Base-by-base conservation (phyloP, 2,329 filamentous ascomycete genomes). In the Apiospora saccharicola region DNA sequence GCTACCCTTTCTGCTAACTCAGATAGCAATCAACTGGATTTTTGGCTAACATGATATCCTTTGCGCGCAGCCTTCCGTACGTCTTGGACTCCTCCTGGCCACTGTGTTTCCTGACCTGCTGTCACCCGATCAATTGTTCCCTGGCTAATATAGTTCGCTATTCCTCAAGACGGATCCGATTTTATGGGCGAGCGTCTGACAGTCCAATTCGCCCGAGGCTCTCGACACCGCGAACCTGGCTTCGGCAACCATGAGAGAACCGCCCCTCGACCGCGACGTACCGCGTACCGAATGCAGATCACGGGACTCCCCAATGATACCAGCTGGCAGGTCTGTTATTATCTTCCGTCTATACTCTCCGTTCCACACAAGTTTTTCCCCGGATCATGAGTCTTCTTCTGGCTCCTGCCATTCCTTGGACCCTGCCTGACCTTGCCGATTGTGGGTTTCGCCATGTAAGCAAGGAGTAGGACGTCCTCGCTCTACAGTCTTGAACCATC, bases 261-360 rank as follows among this genome's bases (percentile, higher is more conserved):
- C 71, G 85, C 88, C 75, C 89, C 90, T 76, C 94, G 96, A 81
- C 96, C 96, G 76, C 93, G 96, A 81, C 95, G 96, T 83, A 99
- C 96, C 78, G 92, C 95, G 78, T 95, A 95, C 85, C 93, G 96
- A 83, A 98, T 99, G 96, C 93, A 96, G 85, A 97, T 99, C 81
- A 93, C 94, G 88, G 96, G 95, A 87, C 94, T 99, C 85, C 95
- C 96, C 83, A 92, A 91, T 86, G 96, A 98, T 89, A 99, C 96
- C 89, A 98, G 95, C 91, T 99, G 96, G 96, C 96, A 99, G 96
- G 96, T 99, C 93, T 96, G 96, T 93, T 87, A 83, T 76, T 82
- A 83, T 64, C 84, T 87, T 87, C 90, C 87, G 86, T 85, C 89
- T 88, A 82, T 81, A 80, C 79, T 80, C 82, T 84, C 79, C 80